These are phyloP conservation scores for Euryodendron excelsum DNA, from an alignment of 148 eudicot genomes.

Conservation along the genomic window DNA sequence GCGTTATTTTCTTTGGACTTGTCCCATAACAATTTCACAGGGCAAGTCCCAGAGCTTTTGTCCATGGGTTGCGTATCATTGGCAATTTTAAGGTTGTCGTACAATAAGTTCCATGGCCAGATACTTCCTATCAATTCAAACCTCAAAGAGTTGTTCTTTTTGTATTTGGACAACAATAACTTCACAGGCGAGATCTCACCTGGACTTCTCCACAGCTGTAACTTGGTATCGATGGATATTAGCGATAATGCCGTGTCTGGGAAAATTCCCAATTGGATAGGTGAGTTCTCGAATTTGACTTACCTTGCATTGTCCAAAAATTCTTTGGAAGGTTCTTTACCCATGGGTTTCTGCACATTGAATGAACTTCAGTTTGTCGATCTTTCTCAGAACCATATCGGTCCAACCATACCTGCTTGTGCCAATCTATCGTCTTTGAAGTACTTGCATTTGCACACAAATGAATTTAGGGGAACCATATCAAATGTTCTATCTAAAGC, in stretches of 20 bases:
- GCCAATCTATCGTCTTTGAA: too few relatives aligned
- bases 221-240: neutral
- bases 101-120: neutral
- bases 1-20: neutral
- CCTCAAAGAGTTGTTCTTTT: neutral
- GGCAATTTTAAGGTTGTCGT: neutral
- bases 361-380: neutral
- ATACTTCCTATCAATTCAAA: neutral
- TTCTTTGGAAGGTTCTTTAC: too few relatives aligned
- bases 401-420: too few relatives aligned
- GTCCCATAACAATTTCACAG: neutral
- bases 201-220: neutral
- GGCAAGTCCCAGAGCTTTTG: neutral
- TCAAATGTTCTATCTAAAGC: neutral
- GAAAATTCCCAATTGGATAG: neutral
- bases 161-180: too few relatives aligned
- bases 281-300: neutral
- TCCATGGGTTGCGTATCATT: neutral
- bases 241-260: neutral
- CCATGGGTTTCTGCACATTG: neutral
- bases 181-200: neutral
- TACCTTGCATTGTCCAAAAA: too few relatives aligned
- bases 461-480: neutral
- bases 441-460: neutral
- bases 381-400: neutral